Evolutionary conservation across 495 filamentous ascomycete genomes (phyloP).

Genomic region (Neurospora africana): DNA sequence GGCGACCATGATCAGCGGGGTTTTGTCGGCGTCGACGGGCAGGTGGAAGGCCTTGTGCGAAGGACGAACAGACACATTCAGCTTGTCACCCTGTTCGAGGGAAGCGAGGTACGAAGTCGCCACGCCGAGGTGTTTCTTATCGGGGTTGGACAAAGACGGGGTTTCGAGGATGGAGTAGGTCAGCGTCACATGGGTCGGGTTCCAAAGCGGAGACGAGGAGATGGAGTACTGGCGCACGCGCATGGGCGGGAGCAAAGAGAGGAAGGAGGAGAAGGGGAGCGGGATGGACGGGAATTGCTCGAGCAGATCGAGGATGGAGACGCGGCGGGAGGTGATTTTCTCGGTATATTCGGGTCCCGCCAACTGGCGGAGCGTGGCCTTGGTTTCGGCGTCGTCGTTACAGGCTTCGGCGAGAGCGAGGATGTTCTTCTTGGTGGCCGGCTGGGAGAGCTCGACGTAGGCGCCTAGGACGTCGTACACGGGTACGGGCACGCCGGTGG

Average conservation of each 20-base stretch:
- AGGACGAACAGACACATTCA: constrained; percentile 52
- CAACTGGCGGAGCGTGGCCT: constrained; percentile 35
- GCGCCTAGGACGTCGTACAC: constrained; percentile 51
- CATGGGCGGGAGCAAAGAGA: constrained; percentile 63
- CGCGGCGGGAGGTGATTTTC: constrained; percentile 45
- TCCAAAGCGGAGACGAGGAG: constrained; percentile 57
- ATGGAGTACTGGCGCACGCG: constrained; percentile 70
- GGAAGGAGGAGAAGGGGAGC: constrained; percentile 51
- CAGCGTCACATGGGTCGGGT: constrained; percentile 49
- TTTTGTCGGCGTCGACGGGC: constrained; percentile 45
- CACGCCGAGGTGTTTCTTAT: constrained; percentile 41
- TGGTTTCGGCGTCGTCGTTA: constrained; percentile 21
- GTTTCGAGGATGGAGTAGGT: constrained; percentile 56
- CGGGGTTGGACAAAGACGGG: constrained; percentile 40
- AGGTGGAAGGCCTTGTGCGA: constrained; percentile 56
- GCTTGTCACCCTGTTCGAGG: constrained; percentile 51
- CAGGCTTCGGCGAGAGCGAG: constrained; percentile 30
- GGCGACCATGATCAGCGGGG: constrained; percentile 56
- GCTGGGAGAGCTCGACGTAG: constrained; percentile 64
- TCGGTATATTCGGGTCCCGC: constrained; percentile 39
- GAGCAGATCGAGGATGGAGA: constrained; percentile 56
- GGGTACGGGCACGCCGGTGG: constrained; percentile 47
- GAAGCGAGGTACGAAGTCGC: constrained; percentile 53
- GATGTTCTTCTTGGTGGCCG: constrained; percentile 51
- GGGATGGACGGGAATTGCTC: constrained; percentile 45